Evolutionary conservation across 2,329 filamentous ascomycete species (phyloP), one percentile per base, ranked within the genome.

Genomic region (Fusarium globosum): DNA sequence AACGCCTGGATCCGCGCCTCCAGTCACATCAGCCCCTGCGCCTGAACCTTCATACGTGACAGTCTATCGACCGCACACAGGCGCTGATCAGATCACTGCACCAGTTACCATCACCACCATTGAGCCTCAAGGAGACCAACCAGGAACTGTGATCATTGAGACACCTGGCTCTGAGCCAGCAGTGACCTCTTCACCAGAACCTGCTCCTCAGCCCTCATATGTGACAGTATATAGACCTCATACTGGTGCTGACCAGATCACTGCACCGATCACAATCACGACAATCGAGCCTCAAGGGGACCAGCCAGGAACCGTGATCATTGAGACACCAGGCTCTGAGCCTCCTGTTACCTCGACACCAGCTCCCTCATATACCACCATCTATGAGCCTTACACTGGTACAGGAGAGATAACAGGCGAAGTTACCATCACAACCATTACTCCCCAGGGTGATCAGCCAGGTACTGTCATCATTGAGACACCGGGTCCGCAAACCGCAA

Each of bases 391-490:
- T 14, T 39, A 73, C 12, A 59, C 65, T 15, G 67, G 67, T 12
- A 69, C 59, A 6, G 64, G 53, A 6, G 48, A 60, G 13, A 69
- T 65, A 5, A 72, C 69, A 9, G 59, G 36, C 7, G 65, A 62
- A 36, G 55, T 61, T 2, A 61, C 55, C 4, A 18, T 66, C 21
- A 67, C 66, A 2, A 61, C 61, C 4, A 69, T 72, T 15, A 12
- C 53, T 16, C 70, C 66, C 5, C 43, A 67, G 11, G 71, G 62
- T 5, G 53, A 41, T 6, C 45, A 61, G 14, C 71, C 66, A 8
- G 71, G 71, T 33, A 73, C 71, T 11, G 42, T 73, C 11, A 43
- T 73, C n/a, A 61, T 72, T 20, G 69, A 73, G 30, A 72, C 69
- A 4, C 65, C 65, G 6, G 61, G 52, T 7, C 39, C 41, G 16